Base-by-base conservation (phyloP, 495 filamentous ascomycete species). In the Cladorrhinum samala region DNA sequence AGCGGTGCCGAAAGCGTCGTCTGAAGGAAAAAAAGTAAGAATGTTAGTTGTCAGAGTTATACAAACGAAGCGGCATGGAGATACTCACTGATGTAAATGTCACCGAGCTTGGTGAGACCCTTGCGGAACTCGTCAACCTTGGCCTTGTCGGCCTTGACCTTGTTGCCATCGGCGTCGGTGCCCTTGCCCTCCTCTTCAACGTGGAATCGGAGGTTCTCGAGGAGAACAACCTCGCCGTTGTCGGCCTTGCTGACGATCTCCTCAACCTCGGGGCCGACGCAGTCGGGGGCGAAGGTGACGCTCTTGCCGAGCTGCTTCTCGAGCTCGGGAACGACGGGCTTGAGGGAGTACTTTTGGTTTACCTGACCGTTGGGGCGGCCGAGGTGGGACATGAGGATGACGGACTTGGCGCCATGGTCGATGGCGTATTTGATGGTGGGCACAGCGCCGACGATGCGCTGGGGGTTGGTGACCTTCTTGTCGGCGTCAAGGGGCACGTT, bases 141-240 rank as follows among this genome's bases (percentile, higher is more conserved):
- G 57, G 76, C 87, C 77, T 93, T 90, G 66, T 96, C 91, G 59
- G 93, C 94, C 82, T 96, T 97, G 66, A 90, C 83, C 79, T 97
- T 99, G 74, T 96, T 96, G 60, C 91, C 94, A 23, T 93, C 83
- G 43, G 77, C 83, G 67, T 96, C 90, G 77, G 92, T 93, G 59
- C 74, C 86, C 76, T 88, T 94, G 54, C 93, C 93, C 75, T 99
- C 93, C 75, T 99, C 93, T 77, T 96, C 93, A 45, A 86, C 76
- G 70, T 99, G 93, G 80, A 97, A 99, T 44, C 93, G 87, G 67
- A 99, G 77, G 76, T 99, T 99, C 81, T 99, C 93, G 21, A 99
- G 78, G 18, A 99, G 81, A 40, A 99, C 78, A 19, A 99, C 83
- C 56, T 88, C 83, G 60, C 94, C 93, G 67, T 82, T 84, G 50